Evolutionary conservation across 306 rosid species (phyloP).

Genomic region (Corylus heterophylla): DNA sequence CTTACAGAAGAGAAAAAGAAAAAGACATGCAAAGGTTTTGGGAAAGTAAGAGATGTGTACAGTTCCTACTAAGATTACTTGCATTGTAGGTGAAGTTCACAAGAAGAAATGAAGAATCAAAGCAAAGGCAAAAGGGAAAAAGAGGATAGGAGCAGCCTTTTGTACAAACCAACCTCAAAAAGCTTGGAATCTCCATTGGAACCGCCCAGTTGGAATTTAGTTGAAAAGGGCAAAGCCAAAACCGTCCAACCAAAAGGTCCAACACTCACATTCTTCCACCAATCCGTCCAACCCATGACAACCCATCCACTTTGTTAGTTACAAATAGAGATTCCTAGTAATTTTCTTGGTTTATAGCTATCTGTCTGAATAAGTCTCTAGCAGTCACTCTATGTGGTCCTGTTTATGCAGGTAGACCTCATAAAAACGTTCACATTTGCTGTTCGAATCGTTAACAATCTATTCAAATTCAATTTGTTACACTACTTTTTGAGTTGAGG

Average conservation of each 20-base stretch:
- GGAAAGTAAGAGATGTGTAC: not conserved
- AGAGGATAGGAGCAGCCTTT: not conserved
- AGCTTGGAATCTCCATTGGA: not conserved
- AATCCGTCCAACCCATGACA: not conserved
- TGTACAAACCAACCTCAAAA: not conserved
- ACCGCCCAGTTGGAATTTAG: not conserved
- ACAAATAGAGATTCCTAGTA: no score
- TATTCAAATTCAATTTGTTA: no score
- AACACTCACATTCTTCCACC: not conserved
- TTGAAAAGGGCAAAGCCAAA: not conserved
- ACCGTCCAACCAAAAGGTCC: not conserved
- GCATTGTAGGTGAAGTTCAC: slow-evolving; percentile 37
- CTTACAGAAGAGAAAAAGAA: no score
- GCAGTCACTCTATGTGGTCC: not conserved
- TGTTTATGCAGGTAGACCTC: no score
- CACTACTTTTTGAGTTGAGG: not conserved
- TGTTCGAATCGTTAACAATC: no score
- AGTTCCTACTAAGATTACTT: not conserved
- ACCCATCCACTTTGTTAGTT: not conserved
- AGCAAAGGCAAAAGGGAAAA: slow-evolving; percentile 6
- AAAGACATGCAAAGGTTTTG: not conserved
- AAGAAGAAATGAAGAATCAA: slow-evolving; percentile 17
- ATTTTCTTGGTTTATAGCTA: no score
- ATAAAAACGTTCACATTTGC: not conserved
- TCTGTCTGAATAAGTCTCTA: no score